Percentiles rank a stretch among this genome's conserved stretches.
Evolutionary conservation across 306 rosid genomes (phyloP).

Genomic region (Castanospermum australe): DNA sequence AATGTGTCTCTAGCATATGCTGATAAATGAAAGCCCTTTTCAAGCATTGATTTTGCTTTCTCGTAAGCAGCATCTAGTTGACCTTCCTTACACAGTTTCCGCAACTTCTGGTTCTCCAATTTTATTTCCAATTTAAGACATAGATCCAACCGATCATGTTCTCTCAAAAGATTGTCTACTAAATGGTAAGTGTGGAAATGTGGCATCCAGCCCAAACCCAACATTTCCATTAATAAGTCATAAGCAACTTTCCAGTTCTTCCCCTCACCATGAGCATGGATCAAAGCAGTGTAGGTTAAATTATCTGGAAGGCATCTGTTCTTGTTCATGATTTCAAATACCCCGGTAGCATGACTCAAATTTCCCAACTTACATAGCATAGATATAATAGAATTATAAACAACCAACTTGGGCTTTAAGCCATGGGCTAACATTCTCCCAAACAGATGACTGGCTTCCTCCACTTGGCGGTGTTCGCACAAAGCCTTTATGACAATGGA

Average conservation of each 20-base stretch:
- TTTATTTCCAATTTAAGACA: slow-evolving; percentile 55
- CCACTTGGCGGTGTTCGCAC: slow-evolving; percentile 45
- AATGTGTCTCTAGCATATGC: slow-evolving; percentile 57
- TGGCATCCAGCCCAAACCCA: slow-evolving; percentile 56
- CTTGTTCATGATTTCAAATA: slow-evolving; percentile 62
- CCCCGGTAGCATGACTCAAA: slow-evolving; percentile 50
- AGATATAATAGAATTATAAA: slow-evolving; percentile 57
- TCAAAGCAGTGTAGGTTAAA: slow-evolving; percentile 55
- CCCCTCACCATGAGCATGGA: slow-evolving; percentile 56
- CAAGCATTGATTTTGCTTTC: slow-evolving; percentile 57
- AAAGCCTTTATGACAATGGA: slow-evolving; percentile 51
- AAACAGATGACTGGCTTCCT: slow-evolving; percentile 50
- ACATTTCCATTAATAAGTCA: slow-evolving; percentile 57
- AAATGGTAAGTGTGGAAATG: slow-evolving; percentile 49
- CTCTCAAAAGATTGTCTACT: slow-evolving; percentile 57
- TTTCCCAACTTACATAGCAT: slow-evolving; percentile 67
- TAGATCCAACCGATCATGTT: slow-evolving; percentile 45
- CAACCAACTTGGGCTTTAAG: slow-evolving; percentile 55
- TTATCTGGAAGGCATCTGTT: slow-evolving; percentile 62
- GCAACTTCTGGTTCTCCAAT: slow-evolving; percentile 54
- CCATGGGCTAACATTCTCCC: slow-evolving; percentile 55
- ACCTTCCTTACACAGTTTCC: slow-evolving; percentile 55
- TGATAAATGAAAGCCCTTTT: slow-evolving; percentile 52
- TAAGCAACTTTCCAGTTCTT: slow-evolving; percentile 56
- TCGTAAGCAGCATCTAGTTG: slow-evolving; percentile 58